These are phyloP conservation scores for Withania somnifera DNA, from an alignment of 305 asterid genomes.

Conservation along the genomic window DNA sequence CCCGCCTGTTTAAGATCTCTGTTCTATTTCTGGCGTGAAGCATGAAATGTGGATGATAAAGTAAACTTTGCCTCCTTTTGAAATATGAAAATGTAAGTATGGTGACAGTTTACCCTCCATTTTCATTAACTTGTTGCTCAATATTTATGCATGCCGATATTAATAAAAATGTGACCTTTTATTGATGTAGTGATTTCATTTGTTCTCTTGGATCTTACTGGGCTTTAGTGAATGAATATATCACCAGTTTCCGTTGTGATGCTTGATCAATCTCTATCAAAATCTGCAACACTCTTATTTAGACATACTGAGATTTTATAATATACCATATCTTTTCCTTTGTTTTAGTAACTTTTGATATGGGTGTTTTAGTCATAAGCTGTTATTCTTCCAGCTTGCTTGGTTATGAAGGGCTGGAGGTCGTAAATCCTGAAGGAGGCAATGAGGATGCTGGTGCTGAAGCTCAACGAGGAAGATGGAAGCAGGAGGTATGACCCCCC, in stretches of 20 bases:
- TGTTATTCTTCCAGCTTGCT: conserved; percentile 26
- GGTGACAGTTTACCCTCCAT: background rate
- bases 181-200: background rate
- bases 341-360: background rate
- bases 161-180: background rate
- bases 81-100: background rate
- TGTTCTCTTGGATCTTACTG: background rate
- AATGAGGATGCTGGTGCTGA: conserved; percentile 53
- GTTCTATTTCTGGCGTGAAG: background rate
- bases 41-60: background rate
- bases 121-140: background rate
- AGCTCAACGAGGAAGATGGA: conserved; percentile 58
- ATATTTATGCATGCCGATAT: background rate
- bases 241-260: background rate
- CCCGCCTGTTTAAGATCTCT: background rate
- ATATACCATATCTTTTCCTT: background rate
- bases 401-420: conserved; percentile 55
- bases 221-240: background rate
- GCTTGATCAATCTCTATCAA: background rate
- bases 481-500: conserved; percentile 30
- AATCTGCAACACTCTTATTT: background rate
- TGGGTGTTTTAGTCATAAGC: background rate
- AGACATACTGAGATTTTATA: background rate
- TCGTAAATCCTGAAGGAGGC: conserved; percentile 58
- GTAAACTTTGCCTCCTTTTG: background rate